Percentiles rank a stretch among this genome's conserved stretches.
Evolutionary conservation across 306 rosid species (phyloP).

Genomic region (Quercus wislizeni): DNA sequence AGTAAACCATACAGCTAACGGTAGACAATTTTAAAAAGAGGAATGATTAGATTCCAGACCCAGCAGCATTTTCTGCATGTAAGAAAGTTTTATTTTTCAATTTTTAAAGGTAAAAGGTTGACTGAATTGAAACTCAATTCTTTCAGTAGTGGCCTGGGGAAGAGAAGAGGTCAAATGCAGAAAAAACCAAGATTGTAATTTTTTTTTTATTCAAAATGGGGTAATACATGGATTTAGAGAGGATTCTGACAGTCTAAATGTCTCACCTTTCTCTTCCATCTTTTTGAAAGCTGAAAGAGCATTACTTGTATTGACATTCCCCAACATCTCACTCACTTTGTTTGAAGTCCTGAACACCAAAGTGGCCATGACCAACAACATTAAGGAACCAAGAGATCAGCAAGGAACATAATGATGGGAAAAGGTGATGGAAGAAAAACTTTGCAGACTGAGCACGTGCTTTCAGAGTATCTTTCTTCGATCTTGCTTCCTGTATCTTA

Average conservation of each 20-base stretch:
- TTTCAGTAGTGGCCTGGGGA: background rate
- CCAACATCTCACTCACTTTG: conserved; percentile 86
- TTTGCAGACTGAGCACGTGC: conserved; percentile 65
- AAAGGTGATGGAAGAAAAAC: conserved; percentile 26
- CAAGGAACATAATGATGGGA: background rate
- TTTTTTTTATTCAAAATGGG: background rate
- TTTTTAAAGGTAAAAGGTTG: background rate
- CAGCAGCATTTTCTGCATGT: background rate
- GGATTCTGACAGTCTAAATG: conserved; percentile 7
- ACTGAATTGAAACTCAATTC: background rate
- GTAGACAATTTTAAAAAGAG: background rate
- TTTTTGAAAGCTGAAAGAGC: conserved; percentile 94
- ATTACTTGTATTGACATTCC: conserved; percentile 89
- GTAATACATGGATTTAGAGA: background rate
- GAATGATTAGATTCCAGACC: background rate
- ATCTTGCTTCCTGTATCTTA: conserved; percentile 63
- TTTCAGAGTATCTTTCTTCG: conserved; percentile 61
- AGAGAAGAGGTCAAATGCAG: background rate
- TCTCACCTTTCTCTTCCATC: conserved; percentile 97
- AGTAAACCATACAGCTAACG: background rate
- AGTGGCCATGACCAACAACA: conserved; percentile 26
- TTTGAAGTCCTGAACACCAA: conserved; percentile 72
- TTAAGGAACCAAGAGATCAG: background rate
- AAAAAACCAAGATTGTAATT: background rate
- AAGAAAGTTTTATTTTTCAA: background rate